Evolutionary conservation across 2,329 filamentous ascomycete species (phyloP), one percentile per base, ranked within the genome.

Genomic region (Botrytis cinerea): DNA sequence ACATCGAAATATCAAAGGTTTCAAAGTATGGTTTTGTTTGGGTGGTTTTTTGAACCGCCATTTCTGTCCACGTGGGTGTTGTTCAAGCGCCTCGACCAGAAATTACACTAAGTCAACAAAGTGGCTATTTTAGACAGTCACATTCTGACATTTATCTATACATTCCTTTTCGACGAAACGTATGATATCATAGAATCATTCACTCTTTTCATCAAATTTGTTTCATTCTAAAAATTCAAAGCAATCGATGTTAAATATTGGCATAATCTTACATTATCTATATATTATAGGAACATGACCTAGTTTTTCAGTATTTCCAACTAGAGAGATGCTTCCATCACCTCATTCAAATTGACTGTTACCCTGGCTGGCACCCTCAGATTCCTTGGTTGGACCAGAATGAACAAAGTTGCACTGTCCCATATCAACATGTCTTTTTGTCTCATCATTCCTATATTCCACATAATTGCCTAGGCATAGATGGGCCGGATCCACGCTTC

Each of bases 161-260:
- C 0, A 4, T 57, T 28, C 14, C 2, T 57, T 14, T n/a, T 28
- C n/a, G 2, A 57, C 14, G 25, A 28, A 28, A 9, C 0, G 3
- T 1, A 28, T 28, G 51, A 28, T 28, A 57, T 57, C n/a, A 57
- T 28, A 9, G 18, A 28, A 57, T 1, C n/a, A 28, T 28, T 57
- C 14, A 57, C n/a, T 28, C 14, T 28, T 57, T 6, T 28, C n/a
- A 18, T 57, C 51, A 57, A 57, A 4, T 28, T 16, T 57, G 32
- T 28, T 57, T n/a, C 16, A 38, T 38, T 38, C 7, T 38, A n/a
- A 18, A 28, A 54, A 16, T 18, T 3, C 51, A 54, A 54, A 54
- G 51, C 28, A 12, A 54, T n/a, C 6, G 25, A 1, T 12, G 2
- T n/a, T 16, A 12, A 54, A 16, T n/a, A n/a, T 12, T n/a, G 25